These are phyloP conservation scores for Rosa lucieae DNA, from an alignment of 306 rosid genomes.

Conservation along the genomic window DNA sequence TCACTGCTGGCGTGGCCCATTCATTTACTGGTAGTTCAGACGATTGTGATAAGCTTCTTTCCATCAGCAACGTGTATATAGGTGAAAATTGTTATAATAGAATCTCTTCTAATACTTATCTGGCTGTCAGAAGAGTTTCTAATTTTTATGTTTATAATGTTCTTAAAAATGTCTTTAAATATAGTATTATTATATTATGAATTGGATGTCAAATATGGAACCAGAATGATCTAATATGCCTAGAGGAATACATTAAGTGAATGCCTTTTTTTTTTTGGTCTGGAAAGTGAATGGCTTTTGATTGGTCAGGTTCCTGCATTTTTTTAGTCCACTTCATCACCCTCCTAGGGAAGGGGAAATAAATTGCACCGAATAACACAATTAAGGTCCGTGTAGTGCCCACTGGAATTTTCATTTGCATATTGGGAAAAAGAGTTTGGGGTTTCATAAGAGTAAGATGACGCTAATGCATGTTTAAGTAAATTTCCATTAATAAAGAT, in stretches of 20 bases:
- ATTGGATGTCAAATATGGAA: not conserved
- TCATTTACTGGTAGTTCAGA: slow-evolving; percentile 86
- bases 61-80: slow-evolving; percentile 69
- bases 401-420: not conserved
- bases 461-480: not conserved
- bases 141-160: not conserved
- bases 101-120: not conserved
- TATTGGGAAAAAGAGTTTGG: not conserved
- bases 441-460: not conserved
- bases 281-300: too few species aligned
- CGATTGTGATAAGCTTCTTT: slow-evolving; percentile 76
- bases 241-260: not conserved
- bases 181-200: not conserved
- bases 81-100: slow-evolving; percentile 41
- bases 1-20: slow-evolving; percentile 80
- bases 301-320: not conserved
- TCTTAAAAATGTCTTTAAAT: not conserved
- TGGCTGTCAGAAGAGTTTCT: not conserved
- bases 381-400: not conserved
- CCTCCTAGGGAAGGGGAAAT: not conserved
- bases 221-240: not conserved
- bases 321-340: not conserved
- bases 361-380: not conserved
- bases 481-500: not conserved
- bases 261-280: too few species aligned